Evolutionary conservation across 495 filamentous ascomycete genomes (phyloP), one percentile per base, ranked within the genome.

Genomic region (Cenococcum geophilum): DNA sequence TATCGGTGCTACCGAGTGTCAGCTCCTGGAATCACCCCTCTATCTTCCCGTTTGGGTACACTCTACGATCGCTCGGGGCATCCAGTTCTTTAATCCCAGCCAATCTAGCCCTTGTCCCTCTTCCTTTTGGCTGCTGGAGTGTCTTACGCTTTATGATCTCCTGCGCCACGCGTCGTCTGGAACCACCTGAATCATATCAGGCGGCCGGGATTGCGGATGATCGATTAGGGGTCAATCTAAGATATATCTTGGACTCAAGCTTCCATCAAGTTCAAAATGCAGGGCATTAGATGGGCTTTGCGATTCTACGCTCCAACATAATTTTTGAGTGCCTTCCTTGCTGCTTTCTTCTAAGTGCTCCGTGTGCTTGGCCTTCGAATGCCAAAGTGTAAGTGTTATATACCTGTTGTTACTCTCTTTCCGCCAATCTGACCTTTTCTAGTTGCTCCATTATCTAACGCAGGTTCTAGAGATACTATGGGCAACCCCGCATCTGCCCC

Each of bases 281-380:
- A 16, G 42, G 10, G 14, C 14, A 47, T 47, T 47, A 21, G 16
- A 47, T 47, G 42, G 42, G 42, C 42, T 21, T 16, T 47, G 42
- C 20, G 42, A 21, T 47, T n/a, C 16, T 21, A 47, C 42, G 20
- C 42, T 21, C 42, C 20, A 47, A 16, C 14, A 16, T 47, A 16
- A 21, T 63, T 22, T 6, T 59, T 55, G 40, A 55, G 48, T 55
- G 27, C 37, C 21, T 63, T 25, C 51, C 48, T 63, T 63, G 61
- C 36, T 63, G 61, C 42, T 59, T 59, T 49, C 22, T 48, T 52
- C 42, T 27, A 20, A 21, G 20, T 22, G 14, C 35, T 43, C 11
- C 14, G 35, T 22, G 16, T 18, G 43, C 32, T 12, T 59, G 62
- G 42, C 12, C 27, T 5, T 62, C 27, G 23, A n/a, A 10, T 35